Conservation (phyloP, 176 grass and related monocot genomes). For the Lolium multiflorum region DNA sequence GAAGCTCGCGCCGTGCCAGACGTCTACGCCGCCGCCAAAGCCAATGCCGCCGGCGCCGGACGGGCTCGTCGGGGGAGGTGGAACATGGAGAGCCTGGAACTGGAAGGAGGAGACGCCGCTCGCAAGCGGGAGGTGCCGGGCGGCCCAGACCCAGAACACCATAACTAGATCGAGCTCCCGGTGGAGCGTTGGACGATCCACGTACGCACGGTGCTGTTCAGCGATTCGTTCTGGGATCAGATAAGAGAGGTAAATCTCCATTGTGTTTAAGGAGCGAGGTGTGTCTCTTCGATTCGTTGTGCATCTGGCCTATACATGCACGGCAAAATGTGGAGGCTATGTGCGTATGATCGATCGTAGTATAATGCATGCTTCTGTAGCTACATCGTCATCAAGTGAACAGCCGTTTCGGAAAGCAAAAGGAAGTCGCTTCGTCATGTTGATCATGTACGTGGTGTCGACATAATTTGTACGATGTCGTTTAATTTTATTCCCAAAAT, state of each 20-base stretch:
- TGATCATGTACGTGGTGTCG: neutral
- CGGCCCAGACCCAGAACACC: conserved; percentile 79
- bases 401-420: neutral
- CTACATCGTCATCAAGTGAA: neutral
- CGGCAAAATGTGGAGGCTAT: neutral
- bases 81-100: conserved; percentile 31
- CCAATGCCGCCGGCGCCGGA: neutral
- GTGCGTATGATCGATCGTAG: neutral
- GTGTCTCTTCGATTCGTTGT: neutral
- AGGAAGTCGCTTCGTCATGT: neutral
- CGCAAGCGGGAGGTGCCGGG: conserved; percentile 68
- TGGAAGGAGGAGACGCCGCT: conserved; percentile 28
- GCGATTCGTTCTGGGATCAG: neutral
- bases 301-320: neutral
- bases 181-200: no score
- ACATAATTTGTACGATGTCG: neutral
- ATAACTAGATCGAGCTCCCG: conserved; percentile 40
- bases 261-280: neutral
- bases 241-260: neutral
- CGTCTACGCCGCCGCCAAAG: neutral
- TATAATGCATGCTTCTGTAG: neutral
- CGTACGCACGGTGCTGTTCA: neutral
- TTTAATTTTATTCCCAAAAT: neutral
- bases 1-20: conserved; percentile 2
- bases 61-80: conserved; percentile 38